Percentiles rank a stretch among this genome's conserved stretches.
These are phyloP conservation scores for Diutina sp. DNA, from an alignment of 1,139 yeast species.

Conservation along the genomic window DNA sequence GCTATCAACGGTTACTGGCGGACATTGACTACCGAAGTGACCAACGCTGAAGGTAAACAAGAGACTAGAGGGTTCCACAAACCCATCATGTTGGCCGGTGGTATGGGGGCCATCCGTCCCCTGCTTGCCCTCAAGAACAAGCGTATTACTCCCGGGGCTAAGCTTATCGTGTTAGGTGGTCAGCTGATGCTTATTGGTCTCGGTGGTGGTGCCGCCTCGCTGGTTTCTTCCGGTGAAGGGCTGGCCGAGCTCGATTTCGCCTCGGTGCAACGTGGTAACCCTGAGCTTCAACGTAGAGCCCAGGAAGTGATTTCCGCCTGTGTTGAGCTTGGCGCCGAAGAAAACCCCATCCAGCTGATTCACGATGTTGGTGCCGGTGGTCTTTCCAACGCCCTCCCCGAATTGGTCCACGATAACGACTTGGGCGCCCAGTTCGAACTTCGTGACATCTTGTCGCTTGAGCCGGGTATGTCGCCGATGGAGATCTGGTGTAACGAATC, in stretches of 20 bases:
- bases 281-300: constrained; percentile 98
- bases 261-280: constrained; percentile 98
- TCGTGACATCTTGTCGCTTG: constrained; percentile 80
- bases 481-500: constrained; percentile 99
- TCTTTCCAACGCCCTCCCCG: constrained; percentile 92
- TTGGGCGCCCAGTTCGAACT: constrained; percentile 90
- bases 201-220: constrained; percentile 99
- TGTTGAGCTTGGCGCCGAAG: constrained; percentile 59
- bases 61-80: constrained; percentile 96
- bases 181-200: constrained; percentile 98
- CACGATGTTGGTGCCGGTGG: constrained; percentile 99
- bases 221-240: constrained; percentile 90
- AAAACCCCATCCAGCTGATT: constrained; percentile 84
- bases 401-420: constrained; percentile 91
- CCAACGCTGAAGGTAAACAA: constrained; percentile 43
- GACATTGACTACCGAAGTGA: constrained; percentile 76
- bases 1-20: constrained; percentile 95
- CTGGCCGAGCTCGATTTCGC: constrained; percentile 95
- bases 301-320: constrained; percentile 97
- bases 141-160: constrained; percentile 85
- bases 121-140: constrained; percentile 80
- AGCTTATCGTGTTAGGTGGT: constrained; percentile 91
- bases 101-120: constrained; percentile 94
- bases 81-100: constrained; percentile 99
- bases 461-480: constrained; percentile 99